A percentile compares a stretch with the other conserved stretches of the same genome.
phyloP scores from a whole-genome alignment of 2,329 filamentous ascomycete species.

The Claviceps paspali region DNA sequence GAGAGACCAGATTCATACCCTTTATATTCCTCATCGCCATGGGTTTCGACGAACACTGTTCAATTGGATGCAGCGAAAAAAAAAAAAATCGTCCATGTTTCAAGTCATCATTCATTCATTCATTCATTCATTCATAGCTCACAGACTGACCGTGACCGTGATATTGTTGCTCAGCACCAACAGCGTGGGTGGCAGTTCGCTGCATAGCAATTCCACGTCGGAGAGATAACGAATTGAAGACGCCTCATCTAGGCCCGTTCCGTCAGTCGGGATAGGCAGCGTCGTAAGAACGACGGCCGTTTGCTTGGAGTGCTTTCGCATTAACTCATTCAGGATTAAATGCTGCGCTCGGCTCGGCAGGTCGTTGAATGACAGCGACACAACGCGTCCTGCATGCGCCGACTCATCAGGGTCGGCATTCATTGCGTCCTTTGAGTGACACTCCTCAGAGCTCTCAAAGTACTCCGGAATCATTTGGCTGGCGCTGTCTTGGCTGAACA shows the following conservation, averaged over 20 bases:
- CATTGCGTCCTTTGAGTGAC: constrained; percentile 5
- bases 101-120: background rate
- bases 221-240: constrained; percentile 61
- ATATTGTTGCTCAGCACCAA: constrained; percentile 79
- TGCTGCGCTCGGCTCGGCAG: constrained; percentile 73
- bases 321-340: constrained; percentile 73
- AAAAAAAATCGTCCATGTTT: background rate
- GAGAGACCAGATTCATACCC: background rate
- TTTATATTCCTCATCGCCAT: background rate
- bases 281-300: constrained; percentile 76
- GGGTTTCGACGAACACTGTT: background rate
- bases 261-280: constrained; percentile 64
- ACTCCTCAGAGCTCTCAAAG: constrained; percentile 8
- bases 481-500: constrained; percentile 17
- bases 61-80: background rate
- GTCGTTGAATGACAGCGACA: constrained; percentile 73
- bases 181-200: constrained; percentile 58
- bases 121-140: background rate
- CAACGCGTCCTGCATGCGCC: constrained; percentile 40
- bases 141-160: constrained; percentile 70
- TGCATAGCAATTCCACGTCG: constrained; percentile 64
- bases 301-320: constrained; percentile 49
- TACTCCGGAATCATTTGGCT: constrained; percentile 29
- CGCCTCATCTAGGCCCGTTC: constrained; percentile 54
- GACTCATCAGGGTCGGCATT: constrained; percentile 23